Percentiles rank a stretch among this genome's conserved stretches.
Evolutionary conservation across 2,329 filamentous ascomycete genomes (phyloP).

Genomic region (Colletotrichum lupini): DNA sequence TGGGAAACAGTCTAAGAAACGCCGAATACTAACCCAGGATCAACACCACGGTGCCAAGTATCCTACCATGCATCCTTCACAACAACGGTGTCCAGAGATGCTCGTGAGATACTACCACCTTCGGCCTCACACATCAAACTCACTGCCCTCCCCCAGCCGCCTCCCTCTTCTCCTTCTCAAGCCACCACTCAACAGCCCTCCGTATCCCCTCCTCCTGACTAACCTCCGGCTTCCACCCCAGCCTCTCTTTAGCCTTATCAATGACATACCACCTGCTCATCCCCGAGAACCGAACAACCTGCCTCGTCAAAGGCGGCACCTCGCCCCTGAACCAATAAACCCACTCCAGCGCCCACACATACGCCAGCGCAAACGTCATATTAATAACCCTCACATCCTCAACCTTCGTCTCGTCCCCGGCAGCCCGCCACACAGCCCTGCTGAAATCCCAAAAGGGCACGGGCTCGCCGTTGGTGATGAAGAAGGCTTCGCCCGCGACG

Average conservation of each 20-base stretch:
- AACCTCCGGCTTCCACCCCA: constrained; percentile 44
- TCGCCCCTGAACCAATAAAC: constrained; percentile 40
- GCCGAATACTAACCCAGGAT: too few relatives aligned
- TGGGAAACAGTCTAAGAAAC: too few relatives aligned
- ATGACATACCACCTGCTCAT: constrained; percentile 46
- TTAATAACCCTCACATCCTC: constrained; percentile 22
- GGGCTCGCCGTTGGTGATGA: constrained; percentile 72
- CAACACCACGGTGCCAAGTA: background rate
- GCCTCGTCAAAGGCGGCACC: constrained; percentile 41
- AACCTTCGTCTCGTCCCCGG: constrained; percentile 22
- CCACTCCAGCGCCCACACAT: constrained; percentile 40
- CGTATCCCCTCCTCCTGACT: constrained; percentile 43
- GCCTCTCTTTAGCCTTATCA: constrained; percentile 44
- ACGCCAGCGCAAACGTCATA: constrained; percentile 1
- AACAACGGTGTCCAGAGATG: too few relatives aligned
- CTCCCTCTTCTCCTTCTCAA: constrained; percentile 28
- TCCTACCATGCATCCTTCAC: too few relatives aligned
- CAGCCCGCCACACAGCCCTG: constrained; percentile 61
- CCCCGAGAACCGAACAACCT: constrained; percentile 42
- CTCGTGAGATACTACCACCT: too few relatives aligned
- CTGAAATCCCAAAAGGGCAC: constrained; percentile 73
- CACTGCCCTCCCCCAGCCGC: background rate
- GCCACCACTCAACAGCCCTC: constrained; percentile 39
- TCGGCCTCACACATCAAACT: background rate
- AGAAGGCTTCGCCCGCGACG: constrained; percentile 71